Conservation (phyloP, 495 filamentous ascomycete species). For the Penicillium roqueforti region DNA sequence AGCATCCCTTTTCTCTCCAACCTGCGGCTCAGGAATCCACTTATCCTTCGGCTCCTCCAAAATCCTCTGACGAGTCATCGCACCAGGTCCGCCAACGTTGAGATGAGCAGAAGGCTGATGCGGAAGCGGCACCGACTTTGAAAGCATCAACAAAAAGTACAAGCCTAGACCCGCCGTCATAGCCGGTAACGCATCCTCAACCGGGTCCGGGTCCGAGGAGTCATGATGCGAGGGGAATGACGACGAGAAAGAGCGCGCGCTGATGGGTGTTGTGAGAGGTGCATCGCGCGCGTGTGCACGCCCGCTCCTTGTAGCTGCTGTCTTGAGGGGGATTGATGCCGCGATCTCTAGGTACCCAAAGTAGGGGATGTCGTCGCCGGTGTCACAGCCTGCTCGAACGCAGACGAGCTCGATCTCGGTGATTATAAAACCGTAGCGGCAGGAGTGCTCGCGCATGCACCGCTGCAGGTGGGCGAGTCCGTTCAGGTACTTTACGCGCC, state of each 20-base stretch:
- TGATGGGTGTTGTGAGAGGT: conserved; percentile 24
- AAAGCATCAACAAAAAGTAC: conserved; percentile 81
- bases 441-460: conserved; percentile 87
- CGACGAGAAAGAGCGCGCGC: conserved; percentile 23
- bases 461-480: conserved; percentile 79
- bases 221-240: conserved; percentile 19
- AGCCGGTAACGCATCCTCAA: conserved; percentile 28
- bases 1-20: conserved; percentile 77
- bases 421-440: conserved; percentile 90
- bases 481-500: conserved; percentile 79
- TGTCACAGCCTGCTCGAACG: conserved; percentile 71
- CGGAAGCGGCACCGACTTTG: conserved; percentile 64
- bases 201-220: conserved; percentile 11
- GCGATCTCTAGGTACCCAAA: conserved; percentile 82
- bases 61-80: conserved; percentile 67
- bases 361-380: conserved; percentile 62
- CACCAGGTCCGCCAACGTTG: conserved; percentile 77
- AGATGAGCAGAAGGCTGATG: conserved; percentile 65
- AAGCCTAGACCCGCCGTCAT: conserved; percentile 69
- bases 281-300: conserved; percentile 6
- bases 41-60: conserved; percentile 61
- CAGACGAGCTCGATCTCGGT: conserved; percentile 92
- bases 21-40: conserved; percentile 84
- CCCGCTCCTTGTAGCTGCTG: conserved; percentile 17
- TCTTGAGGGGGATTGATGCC: conserved; percentile 52